phyloP scores from a whole-genome alignment of 768 basidiomycete species.

The Dictyophora rubrovolvata region DNA sequence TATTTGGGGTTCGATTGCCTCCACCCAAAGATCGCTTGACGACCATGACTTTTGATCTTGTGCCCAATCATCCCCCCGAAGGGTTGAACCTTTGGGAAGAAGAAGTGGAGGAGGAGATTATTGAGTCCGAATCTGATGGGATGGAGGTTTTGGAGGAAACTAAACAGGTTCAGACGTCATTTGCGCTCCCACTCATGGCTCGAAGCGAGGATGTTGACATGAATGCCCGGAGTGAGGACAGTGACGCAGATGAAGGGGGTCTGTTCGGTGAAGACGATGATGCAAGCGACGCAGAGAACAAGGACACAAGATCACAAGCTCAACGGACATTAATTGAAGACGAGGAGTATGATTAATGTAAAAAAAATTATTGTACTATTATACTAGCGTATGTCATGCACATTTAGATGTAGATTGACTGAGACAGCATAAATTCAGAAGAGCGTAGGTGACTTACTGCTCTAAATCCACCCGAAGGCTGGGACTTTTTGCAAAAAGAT shows the following conservation, averaged over 20 bases:
- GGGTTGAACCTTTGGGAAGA: conserved; percentile 68
- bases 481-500: not conserved
- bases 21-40: conserved; percentile 55
- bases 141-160: conserved; percentile 44
- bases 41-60: conserved; percentile 74
- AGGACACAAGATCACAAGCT: conserved; percentile 51
- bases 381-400: not conserved
- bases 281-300: conserved; percentile 58
- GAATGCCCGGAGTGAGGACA: conserved; percentile 47
- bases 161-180: conserved; percentile 46
- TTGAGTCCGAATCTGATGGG: conserved; percentile 59
- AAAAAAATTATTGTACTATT: not conserved
- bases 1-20: conserved; percentile 80
- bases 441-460: not conserved
- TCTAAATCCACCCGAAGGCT: not conserved
- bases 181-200: conserved; percentile 18
- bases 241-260: conserved; percentile 61
- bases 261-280: conserved; percentile 73
- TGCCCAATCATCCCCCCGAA: conserved; percentile 78
- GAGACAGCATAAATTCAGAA: not conserved
- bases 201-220: conserved; percentile 48
- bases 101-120: conserved; percentile 65
- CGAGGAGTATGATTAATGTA: conserved; percentile 66
- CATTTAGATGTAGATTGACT: not conserved
- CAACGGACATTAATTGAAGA: conserved; percentile 73